These are phyloP conservation scores for Effrenium voratum DNA, from an alignment of 73 alveolate genomes.

Conservation along the genomic window DNA sequence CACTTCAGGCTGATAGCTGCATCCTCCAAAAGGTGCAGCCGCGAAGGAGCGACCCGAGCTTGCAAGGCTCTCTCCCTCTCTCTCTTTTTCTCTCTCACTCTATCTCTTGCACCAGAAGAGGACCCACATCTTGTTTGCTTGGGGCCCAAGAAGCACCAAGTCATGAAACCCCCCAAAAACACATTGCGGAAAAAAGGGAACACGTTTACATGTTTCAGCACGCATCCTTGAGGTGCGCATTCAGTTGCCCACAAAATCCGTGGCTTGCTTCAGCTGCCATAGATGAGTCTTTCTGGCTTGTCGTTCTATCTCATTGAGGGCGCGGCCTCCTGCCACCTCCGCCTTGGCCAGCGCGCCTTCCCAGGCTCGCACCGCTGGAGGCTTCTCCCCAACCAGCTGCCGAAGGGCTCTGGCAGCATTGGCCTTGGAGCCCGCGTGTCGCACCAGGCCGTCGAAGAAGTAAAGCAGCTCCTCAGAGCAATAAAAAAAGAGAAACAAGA, in stretches of 20 bases:
- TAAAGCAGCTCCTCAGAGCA: neutral
- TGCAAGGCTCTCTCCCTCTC: neutral
- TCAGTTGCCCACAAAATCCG: too few species aligned
- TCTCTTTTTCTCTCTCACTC: neutral
- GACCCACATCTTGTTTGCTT: neutral
- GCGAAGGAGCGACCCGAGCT: neutral
- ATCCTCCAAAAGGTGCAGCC: slow-evolving; percentile 15
- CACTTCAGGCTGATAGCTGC: neutral
- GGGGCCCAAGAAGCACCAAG: neutral
- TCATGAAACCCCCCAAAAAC: neutral
- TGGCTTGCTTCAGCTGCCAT: neutral
- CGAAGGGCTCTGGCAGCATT: neutral
- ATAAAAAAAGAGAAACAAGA: neutral
- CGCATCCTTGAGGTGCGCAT: too few species aligned
- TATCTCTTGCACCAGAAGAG: neutral
- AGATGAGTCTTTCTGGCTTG: too few species aligned
- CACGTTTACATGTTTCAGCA: too few species aligned
- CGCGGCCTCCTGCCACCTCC: neutral
- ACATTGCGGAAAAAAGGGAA: neutral
- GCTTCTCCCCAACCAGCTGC: neutral
- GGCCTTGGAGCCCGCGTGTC: neutral
- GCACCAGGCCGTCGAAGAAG: neutral
- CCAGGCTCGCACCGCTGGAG: slow-evolving; percentile 2
- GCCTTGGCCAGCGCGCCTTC: neutral
- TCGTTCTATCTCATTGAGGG: too few species aligned